Conservation (phyloP, 164 flowering plant genomes). For the Vitis riparia region DNA sequence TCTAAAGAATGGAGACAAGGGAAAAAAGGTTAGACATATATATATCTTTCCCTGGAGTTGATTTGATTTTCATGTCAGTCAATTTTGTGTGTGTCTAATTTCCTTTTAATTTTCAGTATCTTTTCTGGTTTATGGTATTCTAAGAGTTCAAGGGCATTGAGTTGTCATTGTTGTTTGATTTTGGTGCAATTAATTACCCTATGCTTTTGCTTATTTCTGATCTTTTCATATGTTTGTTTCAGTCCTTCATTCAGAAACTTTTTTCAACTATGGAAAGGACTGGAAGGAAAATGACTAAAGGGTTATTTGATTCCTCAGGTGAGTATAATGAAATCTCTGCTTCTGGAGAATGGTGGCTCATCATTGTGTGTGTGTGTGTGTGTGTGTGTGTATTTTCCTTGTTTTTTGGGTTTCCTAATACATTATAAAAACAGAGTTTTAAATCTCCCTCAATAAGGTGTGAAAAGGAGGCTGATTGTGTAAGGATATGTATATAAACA, state of each 20-base stretch:
- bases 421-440: no score
- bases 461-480: no score
- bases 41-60: background rate
- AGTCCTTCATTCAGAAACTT: slow-evolving; percentile 23
- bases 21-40: slow-evolving; percentile 21
- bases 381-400: background rate
- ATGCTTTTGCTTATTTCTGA: background rate
- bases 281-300: slow-evolving; percentile 5
- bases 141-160: background rate
- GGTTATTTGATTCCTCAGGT: slow-evolving; percentile 17
- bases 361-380: background rate
- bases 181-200: background rate
- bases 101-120: background rate
- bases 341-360: background rate
- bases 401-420: background rate
- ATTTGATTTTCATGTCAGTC: background rate
- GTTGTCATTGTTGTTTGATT: background rate
- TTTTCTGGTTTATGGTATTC: background rate
- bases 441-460: no score
- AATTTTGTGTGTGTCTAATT: background rate
- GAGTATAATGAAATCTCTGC: slow-evolving; percentile 5
- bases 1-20: slow-evolving; percentile 15
- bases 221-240: slow-evolving; percentile 4
- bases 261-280: slow-evolving; percentile 15
- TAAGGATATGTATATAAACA: background rate